Evolutionary conservation across 2,329 filamentous ascomycete genomes (phyloP), one percentile per base, ranked within the genome.

Genomic region (Colletotrichum tabaci): DNA sequence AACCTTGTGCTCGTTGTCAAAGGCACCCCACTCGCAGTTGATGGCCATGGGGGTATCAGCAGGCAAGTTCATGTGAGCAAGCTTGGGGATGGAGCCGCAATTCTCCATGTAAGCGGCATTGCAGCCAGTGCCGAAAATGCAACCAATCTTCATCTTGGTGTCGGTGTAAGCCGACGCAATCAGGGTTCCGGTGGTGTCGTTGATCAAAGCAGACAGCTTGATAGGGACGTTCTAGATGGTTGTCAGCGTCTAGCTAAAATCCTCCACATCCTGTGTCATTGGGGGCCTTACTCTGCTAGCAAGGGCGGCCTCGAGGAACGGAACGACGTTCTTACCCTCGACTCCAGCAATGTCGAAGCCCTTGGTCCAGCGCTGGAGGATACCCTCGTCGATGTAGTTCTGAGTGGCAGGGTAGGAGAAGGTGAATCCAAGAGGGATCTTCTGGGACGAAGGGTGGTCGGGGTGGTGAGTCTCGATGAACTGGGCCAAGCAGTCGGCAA

Each of bases 91-190:
- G 15, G 92, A 94, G 75, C 94, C 95, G 74, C 90, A 94, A 78
- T 97, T 85, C 84, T 99, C 96, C 93, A 99, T 97, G 86, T 99
- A 99, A 49, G 96, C 96, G 50, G 96, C 96, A 79, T 99, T 99
- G 85, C 96, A 98, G 71, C 96, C 96, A 15, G 96, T 99, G 77
- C 96, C 96, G 78, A 99, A 99, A 80, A 99, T 99, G 83, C 96
- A 98, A 67, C 96, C 96, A 78, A 98, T 96, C 84, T 91, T 95
- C 90, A 98, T 97, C 76, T 92, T 90, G 56, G 92, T 86, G 80
- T 99, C 95, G n/a, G 96, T 98, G 84, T 99, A 99, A 40, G 94
- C 93, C 35, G 96, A 98, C 73, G 96, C 96, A 78, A 99, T 97
- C 78, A 99, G 87, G 42, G 96, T 99, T 77, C 96, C 96, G 21